Evolutionary conservation across 2,329 filamentous ascomycete species (phyloP).

Genomic region (Dothiorella sarmentorum): DNA sequence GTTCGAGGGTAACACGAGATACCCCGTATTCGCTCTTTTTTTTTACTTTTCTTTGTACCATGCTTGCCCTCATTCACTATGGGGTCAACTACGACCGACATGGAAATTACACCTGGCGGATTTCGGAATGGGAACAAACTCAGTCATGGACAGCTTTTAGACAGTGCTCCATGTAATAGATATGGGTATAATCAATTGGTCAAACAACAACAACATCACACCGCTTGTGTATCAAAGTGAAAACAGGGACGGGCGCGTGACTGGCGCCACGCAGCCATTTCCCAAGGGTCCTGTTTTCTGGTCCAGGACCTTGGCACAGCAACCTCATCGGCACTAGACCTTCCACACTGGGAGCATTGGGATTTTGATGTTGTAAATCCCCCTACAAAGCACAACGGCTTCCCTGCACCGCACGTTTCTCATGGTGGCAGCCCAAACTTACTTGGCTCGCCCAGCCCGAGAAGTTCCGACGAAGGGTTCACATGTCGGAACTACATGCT

Average conservation of each 20-base stretch:
- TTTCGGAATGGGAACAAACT: conserved; percentile 2
- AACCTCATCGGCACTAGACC: background rate
- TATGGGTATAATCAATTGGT: background rate
- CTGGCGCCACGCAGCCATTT: background rate
- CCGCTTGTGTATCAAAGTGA: background rate
- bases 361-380: background rate
- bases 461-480: background rate
- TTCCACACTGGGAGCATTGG: background rate
- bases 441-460: background rate
- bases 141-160: background rate
- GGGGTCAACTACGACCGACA: background rate
- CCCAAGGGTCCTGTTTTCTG: background rate
- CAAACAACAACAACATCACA: background rate
- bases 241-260: background rate
- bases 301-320: background rate
- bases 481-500: too few relatives aligned
- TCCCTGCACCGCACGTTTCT: background rate
- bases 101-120: background rate
- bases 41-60: conserved; percentile 1
- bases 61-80: conserved; percentile 2
- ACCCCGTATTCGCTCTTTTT: conserved; percentile 5
- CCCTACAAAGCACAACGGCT: too few relatives aligned
- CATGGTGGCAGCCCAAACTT: background rate
- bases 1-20: background rate
- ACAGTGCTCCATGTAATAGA: conserved; percentile 5